Evolutionary conservation across 805 yeast species (phyloP).

Genomic region (Myxozyma nipponensis): DNA sequence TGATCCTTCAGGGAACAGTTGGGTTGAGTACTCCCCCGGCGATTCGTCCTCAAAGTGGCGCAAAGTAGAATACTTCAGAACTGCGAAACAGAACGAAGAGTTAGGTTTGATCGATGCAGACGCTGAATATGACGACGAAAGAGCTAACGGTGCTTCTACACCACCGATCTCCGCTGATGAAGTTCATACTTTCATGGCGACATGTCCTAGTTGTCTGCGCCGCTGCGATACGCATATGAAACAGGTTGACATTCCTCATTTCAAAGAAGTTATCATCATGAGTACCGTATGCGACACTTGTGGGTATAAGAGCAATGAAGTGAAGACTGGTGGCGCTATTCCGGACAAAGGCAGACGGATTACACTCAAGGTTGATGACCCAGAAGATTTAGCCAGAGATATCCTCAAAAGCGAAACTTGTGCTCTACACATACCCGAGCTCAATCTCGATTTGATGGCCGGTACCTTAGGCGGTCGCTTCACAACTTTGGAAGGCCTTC

Average conservation of each 20-base stretch:
- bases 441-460: conserved; percentile 83
- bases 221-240: conserved; percentile 94
- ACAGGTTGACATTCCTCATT: conserved; percentile 93
- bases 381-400: conserved; percentile 91
- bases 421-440: conserved; percentile 78
- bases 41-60: conserved; percentile 91
- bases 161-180: conserved; percentile 73
- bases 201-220: conserved; percentile 84
- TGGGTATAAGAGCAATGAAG: conserved; percentile 96
- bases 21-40: conserved; percentile 86
- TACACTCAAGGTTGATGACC: conserved; percentile 71
- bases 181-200: conserved; percentile 87
- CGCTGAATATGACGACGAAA: conserved; percentile 45
- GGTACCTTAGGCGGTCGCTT: conserved; percentile 98
- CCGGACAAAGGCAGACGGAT: conserved; percentile 80
- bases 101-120: conserved; percentile 72
- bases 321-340: conserved; percentile 95
- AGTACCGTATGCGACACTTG: conserved; percentile 87
- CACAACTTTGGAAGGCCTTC: conserved; percentile 92
- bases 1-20: conserved; percentile 96
- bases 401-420: conserved; percentile 90
- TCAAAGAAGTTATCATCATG: conserved; percentile 96
- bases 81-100: conserved; percentile 81
- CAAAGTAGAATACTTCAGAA: conserved; percentile 71
- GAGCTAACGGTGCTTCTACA: conserved; percentile 23